phyloP scores from a whole-genome alignment of 352 stramenopile genomes.

The Phytophthora kernoviae region DNA sequence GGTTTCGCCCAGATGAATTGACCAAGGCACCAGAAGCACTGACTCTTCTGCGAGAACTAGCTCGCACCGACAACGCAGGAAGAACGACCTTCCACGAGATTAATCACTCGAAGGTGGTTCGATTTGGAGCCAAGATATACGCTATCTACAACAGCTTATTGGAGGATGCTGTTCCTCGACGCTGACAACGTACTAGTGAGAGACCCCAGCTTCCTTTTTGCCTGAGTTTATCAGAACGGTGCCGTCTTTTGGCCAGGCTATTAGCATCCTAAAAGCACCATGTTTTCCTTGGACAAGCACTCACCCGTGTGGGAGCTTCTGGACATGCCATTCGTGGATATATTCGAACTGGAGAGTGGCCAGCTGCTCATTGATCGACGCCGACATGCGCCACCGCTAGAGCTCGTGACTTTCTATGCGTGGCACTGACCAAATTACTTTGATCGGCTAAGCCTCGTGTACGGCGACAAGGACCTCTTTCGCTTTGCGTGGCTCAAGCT shows the following conservation, averaged over 20 bases:
- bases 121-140: constrained; percentile 52
- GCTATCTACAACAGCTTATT: constrained; percentile 62
- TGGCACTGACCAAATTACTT: constrained; percentile 60
- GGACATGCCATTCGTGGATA: constrained; percentile 57
- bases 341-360: constrained; percentile 79
- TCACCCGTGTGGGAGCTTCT: constrained; percentile 68
- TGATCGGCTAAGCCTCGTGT: constrained; percentile 46
- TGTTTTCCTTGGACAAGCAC: constrained; percentile 57
- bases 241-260: constrained; percentile 80
- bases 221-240: constrained; percentile 45
- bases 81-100: constrained; percentile 36
- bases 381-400: constrained; percentile 35
- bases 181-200: constrained; percentile 64
- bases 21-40: constrained; percentile 10
- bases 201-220: constrained; percentile 73
- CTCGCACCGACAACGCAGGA: constrained; percentile 21
- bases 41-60: constrained; percentile 12
- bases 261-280: constrained; percentile 62
- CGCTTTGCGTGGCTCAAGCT: constrained; percentile 73
- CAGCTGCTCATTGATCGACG: constrained; percentile 62
- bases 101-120: constrained; percentile 25
- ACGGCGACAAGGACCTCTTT: constrained; percentile 79
- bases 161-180: constrained; percentile 69
- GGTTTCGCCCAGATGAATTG: constrained; percentile 43
- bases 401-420: constrained; percentile 57